phyloP scores from a whole-genome alignment of 176 grass and related monocot genomes.

The Chrysopogon serrulatus region DNA sequence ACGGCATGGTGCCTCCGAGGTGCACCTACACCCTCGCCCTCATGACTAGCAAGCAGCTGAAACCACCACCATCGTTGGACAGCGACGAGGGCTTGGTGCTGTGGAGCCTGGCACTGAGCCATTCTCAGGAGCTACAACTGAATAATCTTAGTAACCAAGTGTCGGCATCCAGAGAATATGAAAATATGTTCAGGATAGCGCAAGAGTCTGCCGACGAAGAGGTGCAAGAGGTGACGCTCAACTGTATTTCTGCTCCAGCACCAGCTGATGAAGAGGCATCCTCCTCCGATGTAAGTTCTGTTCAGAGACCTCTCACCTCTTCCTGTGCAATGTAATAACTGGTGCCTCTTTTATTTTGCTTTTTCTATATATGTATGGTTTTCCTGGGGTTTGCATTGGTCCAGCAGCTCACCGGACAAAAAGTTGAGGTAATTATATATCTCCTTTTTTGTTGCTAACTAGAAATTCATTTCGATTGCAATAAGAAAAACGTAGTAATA shows the following conservation, averaged over 20 bases:
- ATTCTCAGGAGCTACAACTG: neutral
- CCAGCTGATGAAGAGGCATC: neutral
- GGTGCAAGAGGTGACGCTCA: neutral
- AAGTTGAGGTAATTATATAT: neutral
- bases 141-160: neutral
- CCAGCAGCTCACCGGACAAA: neutral
- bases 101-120: neutral
- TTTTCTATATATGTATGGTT: neutral
- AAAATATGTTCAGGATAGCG: neutral
- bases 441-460: neutral
- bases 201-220: neutral
- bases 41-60: neutral
- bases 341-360: neutral
- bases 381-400: neutral
- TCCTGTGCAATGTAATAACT: neutral
- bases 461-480: neutral
- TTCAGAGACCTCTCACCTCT: neutral
- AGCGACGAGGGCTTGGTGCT: neutral
- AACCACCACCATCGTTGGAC: accelerated
- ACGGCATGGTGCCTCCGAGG: neutral
- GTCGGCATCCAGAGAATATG: neutral
- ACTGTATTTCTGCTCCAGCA: neutral
- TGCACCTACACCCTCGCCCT: neutral
- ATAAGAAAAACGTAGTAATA: neutral
- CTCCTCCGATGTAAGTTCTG: neutral